phyloP scores from a whole-genome alignment of 148 eudicot species.

The Suaeda aralocaspica region DNA sequence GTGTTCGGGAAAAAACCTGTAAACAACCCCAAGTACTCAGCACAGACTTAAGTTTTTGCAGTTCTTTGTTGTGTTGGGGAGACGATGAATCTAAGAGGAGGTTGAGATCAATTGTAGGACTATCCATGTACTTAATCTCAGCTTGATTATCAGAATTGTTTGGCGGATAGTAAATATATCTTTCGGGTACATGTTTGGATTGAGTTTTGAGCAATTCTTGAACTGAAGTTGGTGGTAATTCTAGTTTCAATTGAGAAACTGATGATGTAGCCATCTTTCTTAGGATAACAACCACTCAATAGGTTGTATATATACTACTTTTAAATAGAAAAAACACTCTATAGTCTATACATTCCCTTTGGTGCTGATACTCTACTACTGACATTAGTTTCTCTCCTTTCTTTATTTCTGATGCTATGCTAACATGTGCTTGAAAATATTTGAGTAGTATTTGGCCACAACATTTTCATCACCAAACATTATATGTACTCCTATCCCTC shows the following conservation, averaged over 20 bases:
- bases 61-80: conserved; percentile 20
- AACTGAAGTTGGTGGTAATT: conserved; percentile 30
- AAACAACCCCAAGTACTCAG: conserved; percentile 46
- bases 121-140: conserved; percentile 15
- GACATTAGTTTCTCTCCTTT: no score
- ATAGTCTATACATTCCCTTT: no score
- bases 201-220: conserved; percentile 28
- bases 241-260: background rate
- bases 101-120: conserved; percentile 39
- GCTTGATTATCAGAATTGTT: background rate
- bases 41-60: conserved; percentile 37
- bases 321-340: no score
- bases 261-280: conserved; percentile 11
- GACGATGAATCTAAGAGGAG: conserved; percentile 30
- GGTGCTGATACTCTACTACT: no score
- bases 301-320: no score
- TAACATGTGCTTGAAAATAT: no score
- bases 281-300: no score
- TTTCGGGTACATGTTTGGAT: conserved; percentile 27
- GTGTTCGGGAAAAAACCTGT: conserved; percentile 35
- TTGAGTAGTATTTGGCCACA: no score
- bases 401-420: no score
- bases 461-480: no score
- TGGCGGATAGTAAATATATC: conserved; percentile 25
- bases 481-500: no score